Evolutionary conservation across 2,329 filamentous ascomycete genomes (phyloP).

Genomic region (Conoideocrella luteorostrata): DNA sequence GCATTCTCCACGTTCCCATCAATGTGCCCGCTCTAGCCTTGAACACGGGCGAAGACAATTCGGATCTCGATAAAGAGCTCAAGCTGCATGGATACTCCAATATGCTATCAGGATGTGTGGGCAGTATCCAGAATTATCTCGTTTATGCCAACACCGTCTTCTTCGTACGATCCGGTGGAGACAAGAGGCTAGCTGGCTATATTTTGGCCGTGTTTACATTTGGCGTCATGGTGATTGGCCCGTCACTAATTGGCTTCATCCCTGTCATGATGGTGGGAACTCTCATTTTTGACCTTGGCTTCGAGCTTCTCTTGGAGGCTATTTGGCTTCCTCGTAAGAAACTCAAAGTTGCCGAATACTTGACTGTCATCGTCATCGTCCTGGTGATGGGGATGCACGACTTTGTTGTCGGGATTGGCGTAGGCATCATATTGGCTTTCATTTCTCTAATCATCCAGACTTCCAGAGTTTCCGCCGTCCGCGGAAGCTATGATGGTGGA

Average conservation of each 20-base stretch:
- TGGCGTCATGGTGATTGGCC: constrained; percentile 77
- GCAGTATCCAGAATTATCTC: constrained; percentile 93
- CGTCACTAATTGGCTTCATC: constrained; percentile 85
- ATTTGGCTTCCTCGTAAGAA: constrained; percentile 85
- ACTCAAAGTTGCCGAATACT: constrained; percentile 77
- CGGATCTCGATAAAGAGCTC: constrained; percentile 84
- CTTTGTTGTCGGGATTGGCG: constrained; percentile 88
- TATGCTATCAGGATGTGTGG: constrained; percentile 74
- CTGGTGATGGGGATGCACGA: constrained; percentile 95
- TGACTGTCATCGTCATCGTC: constrained; percentile 85
- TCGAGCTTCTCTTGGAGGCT: constrained; percentile 85
- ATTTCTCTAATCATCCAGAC: constrained; percentile 87
- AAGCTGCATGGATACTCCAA: constrained; percentile 93
- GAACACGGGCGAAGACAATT: constrained; percentile 84
- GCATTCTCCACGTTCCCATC: constrained; percentile 93
- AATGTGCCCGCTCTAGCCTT: constrained; percentile 92
- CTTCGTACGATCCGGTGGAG: constrained; percentile 88
- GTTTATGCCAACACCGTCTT: constrained; percentile 98
- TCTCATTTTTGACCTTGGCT: constrained; percentile 89
- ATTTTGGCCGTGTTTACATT: constrained; percentile 77
- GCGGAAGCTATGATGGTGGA: constrained; percentile 83
- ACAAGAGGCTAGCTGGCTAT: constrained; percentile 77
- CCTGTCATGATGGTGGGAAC: constrained; percentile 96
- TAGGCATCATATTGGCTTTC: constrained; percentile 88
- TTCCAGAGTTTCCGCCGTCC: constrained; percentile 80